These are phyloP conservation scores for Pseudonitzschia multiseries DNA, from an alignment of 108 stramenopile species.

Conservation along the genomic window DNA sequence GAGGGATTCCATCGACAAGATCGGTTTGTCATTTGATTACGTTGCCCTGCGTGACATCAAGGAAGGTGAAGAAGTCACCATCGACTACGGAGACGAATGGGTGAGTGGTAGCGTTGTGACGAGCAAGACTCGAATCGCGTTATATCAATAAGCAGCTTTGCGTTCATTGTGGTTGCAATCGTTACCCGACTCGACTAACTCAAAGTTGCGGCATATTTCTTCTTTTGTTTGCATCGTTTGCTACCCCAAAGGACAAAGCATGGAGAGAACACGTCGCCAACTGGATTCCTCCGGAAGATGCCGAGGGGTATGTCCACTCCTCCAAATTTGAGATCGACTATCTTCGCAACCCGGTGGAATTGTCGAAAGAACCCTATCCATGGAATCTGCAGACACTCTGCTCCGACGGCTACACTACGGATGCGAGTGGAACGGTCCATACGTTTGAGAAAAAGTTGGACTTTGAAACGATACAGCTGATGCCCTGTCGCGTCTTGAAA, in stretches of 20 bases:
- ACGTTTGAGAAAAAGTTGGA: constrained; percentile 14
- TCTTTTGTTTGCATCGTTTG: not conserved
- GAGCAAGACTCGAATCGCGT: not conserved
- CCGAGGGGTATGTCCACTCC: constrained; percentile 52
- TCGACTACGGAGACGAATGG: constrained; percentile 61
- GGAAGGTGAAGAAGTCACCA: constrained; percentile 58
- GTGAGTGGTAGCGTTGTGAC: not conserved
- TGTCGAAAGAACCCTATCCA: constrained; percentile 46
- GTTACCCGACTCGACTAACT: not conserved
- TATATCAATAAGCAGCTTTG: not conserved
- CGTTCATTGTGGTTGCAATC: not conserved
- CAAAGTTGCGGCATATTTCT: not conserved
- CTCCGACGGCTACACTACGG: constrained; percentile 23
- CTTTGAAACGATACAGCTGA: constrained; percentile 1
- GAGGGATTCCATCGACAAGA: constrained; percentile 34
- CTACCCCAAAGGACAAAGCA: constrained; percentile 27
- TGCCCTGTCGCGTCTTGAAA: constrained; percentile 36
- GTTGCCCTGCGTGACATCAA: constrained; percentile 56
- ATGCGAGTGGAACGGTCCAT: not conserved
- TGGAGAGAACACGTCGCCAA: constrained; percentile 45
- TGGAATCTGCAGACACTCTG: constrained; percentile 41
- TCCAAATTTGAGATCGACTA: constrained; percentile 40
- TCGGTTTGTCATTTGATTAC: constrained; percentile 61
- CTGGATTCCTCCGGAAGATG: constrained; percentile 35
- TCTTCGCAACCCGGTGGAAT: constrained; percentile 37